These are phyloP conservation scores for Castanea sativa DNA, from an alignment of 306 rosid genomes.

Conservation along the genomic window DNA sequence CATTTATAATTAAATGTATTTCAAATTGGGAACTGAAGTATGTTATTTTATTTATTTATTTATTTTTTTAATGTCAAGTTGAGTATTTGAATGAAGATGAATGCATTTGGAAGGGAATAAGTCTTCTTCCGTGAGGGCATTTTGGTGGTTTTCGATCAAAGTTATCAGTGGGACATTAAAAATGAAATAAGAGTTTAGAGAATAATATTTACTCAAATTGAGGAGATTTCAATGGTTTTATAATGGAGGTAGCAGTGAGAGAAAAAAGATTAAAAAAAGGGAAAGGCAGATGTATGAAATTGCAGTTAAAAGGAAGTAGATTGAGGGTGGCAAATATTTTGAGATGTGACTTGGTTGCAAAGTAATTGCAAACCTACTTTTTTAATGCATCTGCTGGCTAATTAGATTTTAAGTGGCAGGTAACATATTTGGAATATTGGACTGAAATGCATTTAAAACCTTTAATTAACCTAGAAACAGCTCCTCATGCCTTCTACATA, in stretches of 20 bases:
- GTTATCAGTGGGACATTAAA: neutral
- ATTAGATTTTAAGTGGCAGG: neutral
- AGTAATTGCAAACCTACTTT: no score
- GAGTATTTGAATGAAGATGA: neutral
- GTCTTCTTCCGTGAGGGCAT: neutral
- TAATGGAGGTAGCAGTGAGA: neutral
- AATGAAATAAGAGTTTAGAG: neutral
- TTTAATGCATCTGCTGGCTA: neutral
- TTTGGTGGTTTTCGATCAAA: neutral
- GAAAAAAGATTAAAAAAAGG: neutral
- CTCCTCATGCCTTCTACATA: neutral
- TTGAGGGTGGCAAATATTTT: neutral
- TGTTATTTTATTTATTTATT: neutral
- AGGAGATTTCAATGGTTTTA: neutral
- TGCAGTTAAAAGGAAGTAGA: neutral
- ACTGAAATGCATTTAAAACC: neutral
- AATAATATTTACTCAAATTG: neutral
- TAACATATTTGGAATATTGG: neutral
- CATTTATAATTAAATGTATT: neutral
- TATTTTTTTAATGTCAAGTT: no score
- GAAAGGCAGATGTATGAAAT: neutral
- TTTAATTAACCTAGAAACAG: neutral
- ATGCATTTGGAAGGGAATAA: neutral
- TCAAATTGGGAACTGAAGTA: neutral
- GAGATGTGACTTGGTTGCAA: neutral